These are phyloP conservation scores for Bipolaris sorokiniana DNA, from an alignment of 2,329 filamentous ascomycete species.

Conservation along the genomic window DNA sequence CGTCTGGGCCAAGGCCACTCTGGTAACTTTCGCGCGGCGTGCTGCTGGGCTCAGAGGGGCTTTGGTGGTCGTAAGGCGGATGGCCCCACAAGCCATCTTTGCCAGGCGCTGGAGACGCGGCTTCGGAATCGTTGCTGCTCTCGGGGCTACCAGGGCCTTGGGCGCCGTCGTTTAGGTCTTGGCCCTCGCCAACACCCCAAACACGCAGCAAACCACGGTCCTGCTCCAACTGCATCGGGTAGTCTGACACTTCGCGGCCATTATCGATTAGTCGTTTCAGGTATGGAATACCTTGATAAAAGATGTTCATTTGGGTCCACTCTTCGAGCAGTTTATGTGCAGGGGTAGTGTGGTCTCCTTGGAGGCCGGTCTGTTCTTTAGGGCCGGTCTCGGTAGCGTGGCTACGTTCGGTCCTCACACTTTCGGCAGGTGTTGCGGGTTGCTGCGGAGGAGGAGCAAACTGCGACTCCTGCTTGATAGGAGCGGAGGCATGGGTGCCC, in stretches of 20 bases:
- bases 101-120: conserved; percentile 50
- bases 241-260: conserved; percentile 65
- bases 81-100: conserved; percentile 58
- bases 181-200: conserved; percentile 79
- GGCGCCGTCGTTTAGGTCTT: conserved; percentile 61
- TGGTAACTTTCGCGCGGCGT: conserved; percentile 43
- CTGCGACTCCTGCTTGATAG: conserved; percentile 41
- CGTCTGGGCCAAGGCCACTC: conserved; percentile 60
- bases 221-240: conserved; percentile 78
- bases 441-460: conserved; percentile 31
- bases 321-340: conserved; percentile 76
- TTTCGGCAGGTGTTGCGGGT: conserved; percentile 45
- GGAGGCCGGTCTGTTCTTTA: conserved; percentile 59
- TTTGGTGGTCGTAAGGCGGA: conserved; percentile 51
- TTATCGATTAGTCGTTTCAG: conserved; percentile 69
- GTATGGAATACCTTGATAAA: conserved; percentile 58
- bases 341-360: conserved; percentile 87
- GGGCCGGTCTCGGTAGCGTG: conserved; percentile 19
- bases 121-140: conserved; percentile 50
- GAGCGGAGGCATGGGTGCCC: conserved; percentile 32
- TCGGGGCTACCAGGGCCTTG: conserved; percentile 44
- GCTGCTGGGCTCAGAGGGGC: conserved; percentile 31
- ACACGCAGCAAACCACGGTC: conserved; percentile 74
- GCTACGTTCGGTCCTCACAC: conserved; percentile 37
- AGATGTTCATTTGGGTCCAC: conserved; percentile 63